Percentiles rank a stretch among this genome's conserved stretches.
These are phyloP conservation scores for Candida sithepensis DNA, from an alignment of 805 yeast species.

Conservation along the genomic window DNA sequence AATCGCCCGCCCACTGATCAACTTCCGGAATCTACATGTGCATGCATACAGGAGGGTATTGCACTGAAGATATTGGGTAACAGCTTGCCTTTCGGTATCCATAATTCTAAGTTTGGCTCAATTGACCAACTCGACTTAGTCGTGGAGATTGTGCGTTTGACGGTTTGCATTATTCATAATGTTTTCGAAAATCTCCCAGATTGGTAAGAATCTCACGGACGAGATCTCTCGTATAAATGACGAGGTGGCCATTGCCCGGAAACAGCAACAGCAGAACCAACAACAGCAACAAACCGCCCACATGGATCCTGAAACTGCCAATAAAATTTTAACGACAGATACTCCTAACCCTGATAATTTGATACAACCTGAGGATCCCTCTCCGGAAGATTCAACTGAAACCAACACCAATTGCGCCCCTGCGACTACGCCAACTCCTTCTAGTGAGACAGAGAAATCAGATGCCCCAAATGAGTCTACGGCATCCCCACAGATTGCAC, in stretches of 20 bases:
- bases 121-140: neutral
- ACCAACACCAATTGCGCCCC: neutral
- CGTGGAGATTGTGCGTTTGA: neutral
- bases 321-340: slow-evolving; percentile 33
- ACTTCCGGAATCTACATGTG: too few species aligned
- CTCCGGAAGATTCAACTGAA: slow-evolving; percentile 3
- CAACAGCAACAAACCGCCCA: slow-evolving; percentile 6
- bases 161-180: slow-evolving; percentile 24
- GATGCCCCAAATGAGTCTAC: neutral
- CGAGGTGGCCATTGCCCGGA: slow-evolving; percentile 24
- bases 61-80: too few species aligned
- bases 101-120: too few species aligned
- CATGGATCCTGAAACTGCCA: slow-evolving; percentile 25
- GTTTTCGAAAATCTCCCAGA: slow-evolving; percentile 58
- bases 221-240: slow-evolving; percentile 43
- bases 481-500: neutral
- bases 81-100: too few species aligned
- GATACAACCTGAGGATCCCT: slow-evolving; percentile 42
- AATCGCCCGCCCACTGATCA: too few species aligned
- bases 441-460: neutral
- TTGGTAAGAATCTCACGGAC: slow-evolving; percentile 60
- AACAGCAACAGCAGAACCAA: slow-evolving; percentile 15
- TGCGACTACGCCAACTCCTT: neutral
- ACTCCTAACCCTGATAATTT: slow-evolving; percentile 48
- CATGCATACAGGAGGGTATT: too few species aligned